Evolutionary conservation across 805 yeast genomes (phyloP).

Genomic region (Yarrowia sp.): DNA sequence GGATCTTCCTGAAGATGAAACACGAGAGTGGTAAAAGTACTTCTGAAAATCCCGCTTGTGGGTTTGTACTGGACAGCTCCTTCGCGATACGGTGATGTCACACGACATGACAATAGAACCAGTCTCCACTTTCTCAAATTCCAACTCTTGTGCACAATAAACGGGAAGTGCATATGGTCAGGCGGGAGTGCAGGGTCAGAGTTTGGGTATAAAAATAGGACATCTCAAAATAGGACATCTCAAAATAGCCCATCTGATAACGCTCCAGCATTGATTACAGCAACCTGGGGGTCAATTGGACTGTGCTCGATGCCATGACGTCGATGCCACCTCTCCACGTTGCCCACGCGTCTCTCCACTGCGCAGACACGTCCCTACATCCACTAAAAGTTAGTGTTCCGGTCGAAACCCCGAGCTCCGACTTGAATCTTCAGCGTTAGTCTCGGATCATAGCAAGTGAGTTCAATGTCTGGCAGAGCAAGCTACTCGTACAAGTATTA

Average conservation of each 20-base stretch:
- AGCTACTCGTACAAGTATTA: too few species aligned
- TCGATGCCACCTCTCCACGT: too few species aligned
- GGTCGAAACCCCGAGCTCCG: neutral
- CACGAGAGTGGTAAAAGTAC: too few species aligned
- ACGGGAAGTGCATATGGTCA: constrained; percentile 18
- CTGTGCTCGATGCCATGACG: too few species aligned
- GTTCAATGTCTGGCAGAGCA: neutral
- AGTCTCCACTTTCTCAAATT: neutral
- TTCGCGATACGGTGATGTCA: too few species aligned
- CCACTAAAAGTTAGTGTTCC: too few species aligned
- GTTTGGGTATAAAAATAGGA: constrained; percentile 3
- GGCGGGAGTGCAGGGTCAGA: constrained; percentile 9
- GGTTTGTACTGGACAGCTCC: too few species aligned
- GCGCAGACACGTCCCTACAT: neutral
- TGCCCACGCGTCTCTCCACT: neutral
- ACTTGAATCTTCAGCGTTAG: neutral
- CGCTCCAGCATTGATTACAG: too few species aligned
- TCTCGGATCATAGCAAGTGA: neutral
- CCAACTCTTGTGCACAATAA: neutral
- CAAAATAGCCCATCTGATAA: neutral
- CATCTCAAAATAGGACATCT: neutral
- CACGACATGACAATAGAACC: too few species aligned
- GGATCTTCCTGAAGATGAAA: too few species aligned
- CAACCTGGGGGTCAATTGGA: too few species aligned
- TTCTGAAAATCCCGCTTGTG: too few species aligned